Evolutionary conservation across 257 asterid species (phyloP).

Genomic region (Primulina huaijiensis): DNA sequence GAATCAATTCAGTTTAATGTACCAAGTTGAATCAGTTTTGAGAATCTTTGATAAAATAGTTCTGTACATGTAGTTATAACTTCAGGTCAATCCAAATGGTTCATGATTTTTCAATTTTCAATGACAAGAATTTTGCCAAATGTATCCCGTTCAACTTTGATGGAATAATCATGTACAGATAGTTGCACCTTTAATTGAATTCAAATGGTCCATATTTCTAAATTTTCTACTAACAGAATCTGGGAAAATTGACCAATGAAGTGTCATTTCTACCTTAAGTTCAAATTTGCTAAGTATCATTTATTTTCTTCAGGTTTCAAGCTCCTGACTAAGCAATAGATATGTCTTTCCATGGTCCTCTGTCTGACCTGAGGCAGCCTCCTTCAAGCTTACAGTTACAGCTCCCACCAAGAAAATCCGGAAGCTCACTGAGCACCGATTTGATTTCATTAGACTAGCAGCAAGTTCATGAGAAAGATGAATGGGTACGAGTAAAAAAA

Average conservation of each 20-base stretch:
- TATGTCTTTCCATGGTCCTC: constrained; percentile 59
- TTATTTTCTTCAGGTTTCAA: constrained; percentile 16
- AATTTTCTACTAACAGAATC: background rate
- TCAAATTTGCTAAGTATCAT: background rate
- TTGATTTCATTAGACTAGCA: background rate
- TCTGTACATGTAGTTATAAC: background rate
- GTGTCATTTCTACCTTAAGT: background rate
- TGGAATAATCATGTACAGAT: background rate
- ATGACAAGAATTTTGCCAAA: too few species aligned
- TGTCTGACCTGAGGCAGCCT: constrained; percentile 56
- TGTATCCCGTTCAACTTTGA: background rate
- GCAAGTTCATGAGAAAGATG: background rate
- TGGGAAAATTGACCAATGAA: background rate
- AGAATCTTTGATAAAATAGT: background rate
- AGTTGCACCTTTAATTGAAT: background rate
- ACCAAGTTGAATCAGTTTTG: background rate
- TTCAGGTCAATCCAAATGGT: background rate
- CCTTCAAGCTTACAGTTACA: constrained; percentile 51
- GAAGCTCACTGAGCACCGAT: constrained; percentile 46
- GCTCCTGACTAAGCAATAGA: constrained; percentile 20
- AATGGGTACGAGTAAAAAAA: background rate
- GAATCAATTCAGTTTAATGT: background rate
- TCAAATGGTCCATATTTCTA: too few species aligned
- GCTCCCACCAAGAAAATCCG: constrained; percentile 58
- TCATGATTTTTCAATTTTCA: background rate